Evolutionary conservation across 2,329 filamentous ascomycete genomes (phyloP).

Genomic region (Aspergillus pseudonomiae): DNA sequence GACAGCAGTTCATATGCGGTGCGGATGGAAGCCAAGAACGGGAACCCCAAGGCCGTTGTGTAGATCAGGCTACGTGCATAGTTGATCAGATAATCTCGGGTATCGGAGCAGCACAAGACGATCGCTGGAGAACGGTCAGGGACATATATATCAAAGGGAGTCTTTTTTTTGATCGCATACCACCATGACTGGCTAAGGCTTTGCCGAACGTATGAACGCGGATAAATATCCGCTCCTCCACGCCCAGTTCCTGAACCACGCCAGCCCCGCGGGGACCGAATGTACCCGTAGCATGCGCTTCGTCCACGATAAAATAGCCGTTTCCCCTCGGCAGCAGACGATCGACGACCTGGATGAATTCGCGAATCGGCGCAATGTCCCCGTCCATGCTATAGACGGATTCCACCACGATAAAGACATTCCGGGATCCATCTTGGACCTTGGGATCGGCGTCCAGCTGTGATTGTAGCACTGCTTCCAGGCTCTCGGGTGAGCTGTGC

Average conservation of each 20-base stretch:
- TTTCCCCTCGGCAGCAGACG: slow-evolving; percentile 60
- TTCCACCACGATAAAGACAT: slow-evolving; percentile 71
- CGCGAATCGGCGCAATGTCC: slow-evolving; percentile 66
- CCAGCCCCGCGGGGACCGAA: slow-evolving; percentile 55
- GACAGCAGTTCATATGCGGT: slow-evolving; percentile 61
- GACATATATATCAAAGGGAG: slow-evolving; percentile 9
- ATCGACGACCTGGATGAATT: slow-evolving; percentile 63
- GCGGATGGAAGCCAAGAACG: slow-evolving; percentile 61
- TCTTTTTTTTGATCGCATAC: slow-evolving; percentile 46
- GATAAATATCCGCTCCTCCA: slow-evolving; percentile 55
- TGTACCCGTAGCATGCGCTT: slow-evolving; percentile 58
- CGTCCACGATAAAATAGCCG: slow-evolving; percentile 58
- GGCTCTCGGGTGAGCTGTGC: slow-evolving; percentile 49
- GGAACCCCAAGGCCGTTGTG: slow-evolving; percentile 69
- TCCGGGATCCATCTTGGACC: slow-evolving; percentile 45
- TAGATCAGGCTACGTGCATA: slow-evolving; percentile 77
- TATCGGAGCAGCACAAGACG: slow-evolving; percentile 63
- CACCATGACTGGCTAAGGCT: slow-evolving; percentile 65
- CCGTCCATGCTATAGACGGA: slow-evolving; percentile 84
- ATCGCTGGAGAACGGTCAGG: slow-evolving; percentile 49
- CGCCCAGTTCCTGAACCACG: slow-evolving; percentile 52
- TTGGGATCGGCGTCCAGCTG: slow-evolving; percentile 34
- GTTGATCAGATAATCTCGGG: slow-evolving; percentile 70
- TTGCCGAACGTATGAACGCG: slow-evolving; percentile 59
- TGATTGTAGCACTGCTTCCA: slow-evolving; percentile 41